Evolutionary conservation across 257 asterid species (phyloP), one percentile per base, ranked within the genome.

Genomic region (Buddleja alternifolia): DNA sequence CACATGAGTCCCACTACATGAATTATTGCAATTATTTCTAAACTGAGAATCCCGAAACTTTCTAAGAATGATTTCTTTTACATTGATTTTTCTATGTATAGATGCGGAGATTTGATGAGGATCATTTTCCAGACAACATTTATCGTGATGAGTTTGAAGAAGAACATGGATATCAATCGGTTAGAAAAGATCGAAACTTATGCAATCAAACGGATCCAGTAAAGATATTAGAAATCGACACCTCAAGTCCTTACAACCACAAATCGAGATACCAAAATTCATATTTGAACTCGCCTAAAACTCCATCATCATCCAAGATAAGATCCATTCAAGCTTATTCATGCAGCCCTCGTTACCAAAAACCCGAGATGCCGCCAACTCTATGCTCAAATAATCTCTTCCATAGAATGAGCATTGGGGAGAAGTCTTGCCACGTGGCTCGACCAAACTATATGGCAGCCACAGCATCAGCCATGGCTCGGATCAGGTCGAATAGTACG

Each of bases 381-480:
- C 51, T 70, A 10, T 81, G 77, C 45, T 59, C 75, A 5, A 66
- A 41, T 15, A 66, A 47, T 15, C 71, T 51, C 71, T 73, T 10
- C 40, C 81, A 69, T 60, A 60, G 81, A 58, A 63, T 34, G 71
- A 80, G 79, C 36, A 47, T 42, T 46, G 50, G 84, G 6, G 75
- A 70, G n/a, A 83, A 78, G 14, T 72, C 80, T 14, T 67, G 54
- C 69, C 63, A 75, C 1, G 56, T 57, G 57, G 47, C 81, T 34
- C 64, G 51, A 52, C 97, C 96, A 1, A 84, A 74, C 63, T 92
- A 89, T 44, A 89, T 92, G 98, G 87, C 86, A 0, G 80, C 90
- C 46, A 92, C 96, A 10, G 92, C 81, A 55, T 89, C 96, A 21
- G 89, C 96, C 32, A 81, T 60, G 73, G 98, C 95, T 1, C 80